These are phyloP conservation scores for Populus nigra DNA, from an alignment of 345 rosid species.

Conservation along the genomic window DNA sequence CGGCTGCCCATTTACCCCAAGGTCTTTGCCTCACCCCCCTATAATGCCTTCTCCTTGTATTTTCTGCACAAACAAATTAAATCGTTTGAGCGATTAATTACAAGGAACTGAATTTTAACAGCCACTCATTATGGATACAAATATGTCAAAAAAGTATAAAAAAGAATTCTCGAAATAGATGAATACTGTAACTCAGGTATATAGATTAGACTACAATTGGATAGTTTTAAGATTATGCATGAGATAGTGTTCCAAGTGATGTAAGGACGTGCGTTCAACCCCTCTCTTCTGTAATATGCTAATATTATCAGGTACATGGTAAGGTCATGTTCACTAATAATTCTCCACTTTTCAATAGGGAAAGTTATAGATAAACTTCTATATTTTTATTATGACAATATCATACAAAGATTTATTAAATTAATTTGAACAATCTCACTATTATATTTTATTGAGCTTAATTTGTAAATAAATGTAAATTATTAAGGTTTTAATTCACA, in stretches of 20 bases:
- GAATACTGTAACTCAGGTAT: neutral
- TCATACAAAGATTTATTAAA: neutral
- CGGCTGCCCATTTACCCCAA: slow-evolving; percentile 36
- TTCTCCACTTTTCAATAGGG: neutral
- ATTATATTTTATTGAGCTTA: neutral
- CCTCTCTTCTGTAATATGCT: neutral
- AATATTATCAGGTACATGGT: neutral
- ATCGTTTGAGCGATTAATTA: neutral
- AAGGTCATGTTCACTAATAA: neutral
- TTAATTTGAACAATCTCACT: neutral
- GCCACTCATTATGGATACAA: neutral
- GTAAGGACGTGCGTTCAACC: neutral
- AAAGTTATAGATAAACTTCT: neutral
- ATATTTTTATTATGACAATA: neutral
- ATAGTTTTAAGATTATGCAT: neutral
- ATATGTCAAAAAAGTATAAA: neutral
- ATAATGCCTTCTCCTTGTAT: slow-evolving; percentile 60
- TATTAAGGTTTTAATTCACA: neutral
- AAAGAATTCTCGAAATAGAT: neutral
- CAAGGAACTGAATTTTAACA: neutral
- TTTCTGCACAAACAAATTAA: slow-evolving; percentile 39
- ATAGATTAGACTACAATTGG: neutral
- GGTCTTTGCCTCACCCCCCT: slow-evolving; percentile 45
- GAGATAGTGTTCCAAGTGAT: neutral
- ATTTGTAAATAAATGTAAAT: neutral